Base-by-base conservation (phyloP, 306 rosid species). In the Quercus robur region DNA sequence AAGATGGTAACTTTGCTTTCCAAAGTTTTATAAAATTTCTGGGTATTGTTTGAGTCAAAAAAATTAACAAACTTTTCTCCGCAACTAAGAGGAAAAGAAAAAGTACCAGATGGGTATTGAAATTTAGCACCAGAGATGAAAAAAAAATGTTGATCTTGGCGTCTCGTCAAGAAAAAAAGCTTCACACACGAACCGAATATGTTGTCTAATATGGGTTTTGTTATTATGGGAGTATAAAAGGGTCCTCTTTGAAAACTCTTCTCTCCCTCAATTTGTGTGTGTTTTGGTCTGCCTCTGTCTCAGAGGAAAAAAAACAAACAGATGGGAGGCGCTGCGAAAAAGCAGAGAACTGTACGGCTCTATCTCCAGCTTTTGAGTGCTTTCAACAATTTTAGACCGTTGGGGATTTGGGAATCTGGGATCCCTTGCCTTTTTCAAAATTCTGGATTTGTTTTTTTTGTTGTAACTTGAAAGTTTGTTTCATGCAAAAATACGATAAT, bases 321-420 rank as follows among this genome's bases (percentile, higher is more conserved):
- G 10, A 71, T 68, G 72, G 72, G 15, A 35, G 41, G 14, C 56
- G 75, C 70, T 55, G 80, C 31, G 80, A 25, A 58, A 52, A 83
- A 78, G 44, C 30, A 35, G 62, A 74, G 3, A 83, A 31, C 12
- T 69, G 74, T 63, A 38, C 58, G 80, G 74, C 77, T 69, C 44
- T 13, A 19, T 19, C 23, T 54, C 25, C 21, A 10, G 19, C 56
- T 71, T 6, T 68, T 51, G 35, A 18, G 35, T 52, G 18, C 18
- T 21, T 66, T 9, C 3, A 23, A 67, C 71, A 68, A 33, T 35
- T 77, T 73, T 12, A 33, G 84, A 81, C 76, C 84, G 84, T 83
- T 78, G 77, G 77, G 17, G 66, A 49, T 12, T 49, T 12, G 14
- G 54, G 52, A 46, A 46, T 46, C 52, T 11, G 12, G 54, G 54